Evolutionary conservation across 2,329 filamentous ascomycete genomes (phyloP).

Genomic region (Verticillium longisporum): DNA sequence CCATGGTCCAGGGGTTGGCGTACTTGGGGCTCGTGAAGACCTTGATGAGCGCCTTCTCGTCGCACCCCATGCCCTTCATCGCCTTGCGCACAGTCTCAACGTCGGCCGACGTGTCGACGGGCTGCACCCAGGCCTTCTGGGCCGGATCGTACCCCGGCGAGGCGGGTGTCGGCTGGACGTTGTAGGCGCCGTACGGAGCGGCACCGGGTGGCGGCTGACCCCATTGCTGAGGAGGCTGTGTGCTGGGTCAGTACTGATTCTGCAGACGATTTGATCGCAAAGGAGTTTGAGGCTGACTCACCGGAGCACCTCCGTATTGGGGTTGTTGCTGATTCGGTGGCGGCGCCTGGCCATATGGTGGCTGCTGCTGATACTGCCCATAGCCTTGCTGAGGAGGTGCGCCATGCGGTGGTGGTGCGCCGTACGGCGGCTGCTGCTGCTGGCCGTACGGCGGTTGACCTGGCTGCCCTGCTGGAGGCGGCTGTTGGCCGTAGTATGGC

Average conservation of each 20-base stretch:
- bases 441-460: conserved; percentile 1
- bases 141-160: conserved; percentile 20
- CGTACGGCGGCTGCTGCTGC: conserved; percentile 4
- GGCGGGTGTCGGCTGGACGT: conserved; percentile 15
- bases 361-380: conserved; percentile 1
- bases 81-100: conserved; percentile 22
- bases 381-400: conserved; percentile 3
- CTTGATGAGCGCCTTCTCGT: conserved; percentile 21
- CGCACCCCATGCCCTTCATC: conserved; percentile 28
- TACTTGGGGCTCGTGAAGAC: conserved; percentile 23
- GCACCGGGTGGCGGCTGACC: conserved; percentile 10
- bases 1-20: conserved; percentile 23
- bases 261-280: background rate
- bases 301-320: background rate
- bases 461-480: background rate
- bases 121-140: conserved; percentile 16
- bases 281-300: background rate
- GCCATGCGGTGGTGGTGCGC: background rate
- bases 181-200: conserved; percentile 5
- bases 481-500: conserved; percentile 6
- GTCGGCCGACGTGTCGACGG: conserved; percentile 21
- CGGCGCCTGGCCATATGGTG: conserved; percentile 4
- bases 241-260: background rate
- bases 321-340: background rate
- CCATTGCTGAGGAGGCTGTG: conserved; percentile 8